Evolutionary conservation across 352 stramenopile species (phyloP), one percentile per base, ranked within the genome.

Genomic region (Globisporangium takayamanum): DNA sequence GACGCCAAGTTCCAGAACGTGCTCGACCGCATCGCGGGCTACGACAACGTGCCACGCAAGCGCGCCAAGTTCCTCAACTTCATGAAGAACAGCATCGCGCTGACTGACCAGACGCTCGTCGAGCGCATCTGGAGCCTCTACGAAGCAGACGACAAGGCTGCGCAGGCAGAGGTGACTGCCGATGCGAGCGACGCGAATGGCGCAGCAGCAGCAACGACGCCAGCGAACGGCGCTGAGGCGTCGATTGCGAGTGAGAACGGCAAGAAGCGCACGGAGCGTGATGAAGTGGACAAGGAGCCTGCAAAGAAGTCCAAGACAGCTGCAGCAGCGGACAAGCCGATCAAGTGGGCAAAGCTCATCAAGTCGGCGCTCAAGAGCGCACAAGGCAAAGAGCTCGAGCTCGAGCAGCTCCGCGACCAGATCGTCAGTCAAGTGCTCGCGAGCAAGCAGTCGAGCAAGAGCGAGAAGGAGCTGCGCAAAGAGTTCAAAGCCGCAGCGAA

Each of bases 31-130:
- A 73, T 98, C 53, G 77, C 76, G 0, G 73, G 67, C 18, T 90
- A 95, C 59, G 77, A 88, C 62, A 98, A 98, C 61, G 88, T 97
- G 46, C 93, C 93, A 20, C 85, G 92, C 56, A 97, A 97, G 68
- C 86, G 96, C 63, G 80, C 88, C 66, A 98, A 98, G 67, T 98
- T 97, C 59, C 63, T 89, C 60, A 97, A 97, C 71, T 97, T 96
- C 64, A 76, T 94, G 54, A 76, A 71, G 57, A 97, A 96, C 69
- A 92, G 75, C 63, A 74, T 96, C 44, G 73, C 72, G 37, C 50
- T 90, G 20, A 63, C 64, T 10, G 72, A 88, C 53, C 55, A 67
- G 36, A 46, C 59, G 30, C 69, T 79, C 12, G 72, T 90, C 20
- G 76, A 91, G 33, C 76, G 76, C 16, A 67, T 91, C 7, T 96